These are phyloP conservation scores for Cercospora nicotianae DNA, from an alignment of 2,329 filamentous ascomycete genomes.

Conservation along the genomic window DNA sequence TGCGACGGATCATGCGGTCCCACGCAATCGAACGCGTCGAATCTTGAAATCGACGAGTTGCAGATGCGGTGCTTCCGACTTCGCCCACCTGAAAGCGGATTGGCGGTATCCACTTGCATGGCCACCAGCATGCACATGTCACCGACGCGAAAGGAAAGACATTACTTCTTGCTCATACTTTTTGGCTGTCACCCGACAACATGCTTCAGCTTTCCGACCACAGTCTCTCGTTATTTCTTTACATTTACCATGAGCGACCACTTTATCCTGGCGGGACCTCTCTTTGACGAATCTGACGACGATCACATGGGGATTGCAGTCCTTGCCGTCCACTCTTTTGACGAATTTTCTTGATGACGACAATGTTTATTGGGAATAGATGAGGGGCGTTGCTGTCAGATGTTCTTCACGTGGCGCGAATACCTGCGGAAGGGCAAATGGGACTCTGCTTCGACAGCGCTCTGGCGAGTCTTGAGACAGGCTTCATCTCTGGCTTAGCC, in stretches of 20 bases:
- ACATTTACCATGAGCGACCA: conserved; percentile 15
- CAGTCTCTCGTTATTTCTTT: conserved; percentile 18
- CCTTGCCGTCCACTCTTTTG: conserved; percentile 35
- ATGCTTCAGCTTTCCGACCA: conserved; percentile 1
- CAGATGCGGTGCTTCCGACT: conserved; percentile 29
- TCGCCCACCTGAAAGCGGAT: conserved; percentile 1
- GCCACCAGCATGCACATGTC: conserved; percentile 1
- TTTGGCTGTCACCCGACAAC: not conserved
- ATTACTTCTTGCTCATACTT: conserved; percentile 19
- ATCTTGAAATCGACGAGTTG: conserved; percentile 32
- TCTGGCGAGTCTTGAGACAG: not conserved
- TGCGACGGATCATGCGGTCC: conserved; percentile 12
- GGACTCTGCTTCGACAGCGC: not conserved
- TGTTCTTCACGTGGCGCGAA: not conserved
- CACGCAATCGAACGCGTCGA: conserved; percentile 34
- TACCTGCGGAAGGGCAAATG: not conserved
- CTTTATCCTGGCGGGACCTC: conserved; percentile 29
- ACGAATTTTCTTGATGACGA: conserved; percentile 25
- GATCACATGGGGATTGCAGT: conserved; percentile 10
- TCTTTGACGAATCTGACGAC: conserved; percentile 27
- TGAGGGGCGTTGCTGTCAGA: not conserved
- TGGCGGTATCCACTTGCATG: conserved; percentile 8
- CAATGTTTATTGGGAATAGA: conserved; percentile 15
- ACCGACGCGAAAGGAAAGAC: conserved; percentile 1
- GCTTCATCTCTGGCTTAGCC: not conserved